Evolutionary conservation across 495 filamentous ascomycete species (phyloP), one percentile per base, ranked within the genome.

Genomic region (Articulospora tetracladia): DNA sequence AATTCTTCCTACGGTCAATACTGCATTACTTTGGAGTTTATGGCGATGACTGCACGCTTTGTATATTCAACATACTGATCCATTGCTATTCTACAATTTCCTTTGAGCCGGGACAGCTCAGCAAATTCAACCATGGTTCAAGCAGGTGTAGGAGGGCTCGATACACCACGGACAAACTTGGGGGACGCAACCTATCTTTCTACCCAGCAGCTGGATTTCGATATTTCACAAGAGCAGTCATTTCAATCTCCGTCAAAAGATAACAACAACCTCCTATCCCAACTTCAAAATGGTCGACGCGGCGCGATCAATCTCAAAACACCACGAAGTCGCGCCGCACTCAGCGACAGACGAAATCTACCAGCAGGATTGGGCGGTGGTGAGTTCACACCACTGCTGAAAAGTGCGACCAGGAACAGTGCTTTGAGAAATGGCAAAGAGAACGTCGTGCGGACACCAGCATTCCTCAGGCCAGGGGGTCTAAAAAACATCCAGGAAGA

Each of bases 381-480:
- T 49, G 95, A 98, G 62, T 98, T 98, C 69, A 98, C 94, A 1
- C 94, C 94, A 0, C 73, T 98, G 56, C 83, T 98, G 69, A 93
- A 92, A 75, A 96, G 89, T 58, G 92, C 92, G 15, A 90, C 91
- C 19, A 85, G 85, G 55, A 93, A 93, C 66, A 92, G 87, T 62
- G 80, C 86, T 32, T 75, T 88, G 51, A 80, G 81, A 49, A 83
- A 82, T 67, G 76, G 75, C 69, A 82, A 76, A 77, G 84, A 69
- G 70, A 79, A 72, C 56, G 78, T 69, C 27, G 76, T 79, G 23
- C 79, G 82, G 60, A 96, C 93, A 3, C 93, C 93, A 1, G 84
- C 81, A 4, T 88, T 83, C 55, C 66, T 87, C 56, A 81, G 81
- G 67, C 71, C 77, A 47, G 80, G 80, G 17, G 86, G 84, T 58